Evolutionary conservation across 352 stramenopile genomes (phyloP), one percentile per base, ranked within the genome.

Genomic region (Globisporangium acanthophoron): DNA sequence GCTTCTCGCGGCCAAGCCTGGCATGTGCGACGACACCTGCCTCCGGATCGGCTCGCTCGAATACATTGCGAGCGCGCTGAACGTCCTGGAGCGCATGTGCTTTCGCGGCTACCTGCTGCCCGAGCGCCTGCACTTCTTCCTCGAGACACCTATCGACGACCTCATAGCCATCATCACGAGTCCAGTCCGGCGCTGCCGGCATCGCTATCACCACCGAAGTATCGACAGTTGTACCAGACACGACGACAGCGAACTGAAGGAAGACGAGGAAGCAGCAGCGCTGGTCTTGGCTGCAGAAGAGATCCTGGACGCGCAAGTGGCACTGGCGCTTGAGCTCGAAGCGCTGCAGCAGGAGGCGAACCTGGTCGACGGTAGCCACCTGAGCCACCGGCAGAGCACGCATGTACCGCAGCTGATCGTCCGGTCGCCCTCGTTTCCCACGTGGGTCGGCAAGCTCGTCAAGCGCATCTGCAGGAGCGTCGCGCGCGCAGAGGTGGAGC

Each of bases 261-360:
- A 54, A 5, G 54, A 60, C 16, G n/a, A 60, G 15, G 40, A 40
- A 12, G 49, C 16, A 52, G 21, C 18, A 39, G 15, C 65, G 13
- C 48, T 49, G 27, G 9, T 16, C 5, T 33, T 66, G 18, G 44
- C 66, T 0, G 48, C 55, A 3, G 76, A 84, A 27, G 64, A 87
- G 16, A 59, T 87, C 35, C 41, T 87, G 27, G 76, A 86, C 48
- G 53, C 59, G 5, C 73, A 89, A 58, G 58, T 65, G 12, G 69
- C 76, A 9, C 49, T 88, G 15, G 52, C 84, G 5, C 69, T 85
- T 24, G 76, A 80, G 24, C 59, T 89, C 18, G 61, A 83, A 62
- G 57, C 56, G 51, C 53, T 64, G 57, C 48, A 71, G 62, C 21
- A 64, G 57, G 50, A 71, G 64, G 56, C 58, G 35, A 48, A 69